phyloP scores from a whole-genome alignment of 768 basidiomycete genomes.

The Lentinus tigrinus region DNA sequence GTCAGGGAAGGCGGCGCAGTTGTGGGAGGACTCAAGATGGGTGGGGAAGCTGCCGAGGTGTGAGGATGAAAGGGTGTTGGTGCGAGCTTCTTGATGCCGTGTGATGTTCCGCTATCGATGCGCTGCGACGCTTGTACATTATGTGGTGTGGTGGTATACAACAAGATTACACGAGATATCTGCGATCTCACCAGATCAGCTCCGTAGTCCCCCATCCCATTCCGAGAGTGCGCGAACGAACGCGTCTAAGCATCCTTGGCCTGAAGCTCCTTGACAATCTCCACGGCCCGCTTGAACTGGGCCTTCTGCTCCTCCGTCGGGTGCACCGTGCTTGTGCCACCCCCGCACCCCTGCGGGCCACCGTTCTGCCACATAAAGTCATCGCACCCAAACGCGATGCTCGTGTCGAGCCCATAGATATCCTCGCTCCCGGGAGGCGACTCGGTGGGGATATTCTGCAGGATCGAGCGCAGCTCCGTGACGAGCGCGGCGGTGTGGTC shows the following conservation, averaged over 20 bases:
- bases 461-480: slow-evolving; percentile 57
- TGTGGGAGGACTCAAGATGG: slow-evolving; percentile 21
- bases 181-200: neutral
- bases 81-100: neutral
- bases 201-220: neutral
- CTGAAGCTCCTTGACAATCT: slow-evolving; percentile 57
- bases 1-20: slow-evolving; percentile 43
- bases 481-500: slow-evolving; percentile 41
- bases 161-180: neutral
- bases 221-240: neutral
- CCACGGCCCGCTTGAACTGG: slow-evolving; percentile 70
- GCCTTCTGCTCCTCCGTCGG: slow-evolving; percentile 60
- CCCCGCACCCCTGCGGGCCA: slow-evolving; percentile 58
- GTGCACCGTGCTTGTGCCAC: slow-evolving; percentile 46
- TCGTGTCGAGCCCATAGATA: slow-evolving; percentile 68
- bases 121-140: neutral
- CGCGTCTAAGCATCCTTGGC: slow-evolving; percentile 13
- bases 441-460: slow-evolving; percentile 58
- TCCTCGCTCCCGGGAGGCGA: slow-evolving; percentile 61
- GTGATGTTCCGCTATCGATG: neutral
- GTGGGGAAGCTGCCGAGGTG: neutral
- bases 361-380: slow-evolving; percentile 63
- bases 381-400: slow-evolving; percentile 59
- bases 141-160: neutral
- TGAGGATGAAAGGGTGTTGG: neutral